phyloP scores from a whole-genome alignment of 179 eudicot species.

The Gypsophila paniculata region DNA sequence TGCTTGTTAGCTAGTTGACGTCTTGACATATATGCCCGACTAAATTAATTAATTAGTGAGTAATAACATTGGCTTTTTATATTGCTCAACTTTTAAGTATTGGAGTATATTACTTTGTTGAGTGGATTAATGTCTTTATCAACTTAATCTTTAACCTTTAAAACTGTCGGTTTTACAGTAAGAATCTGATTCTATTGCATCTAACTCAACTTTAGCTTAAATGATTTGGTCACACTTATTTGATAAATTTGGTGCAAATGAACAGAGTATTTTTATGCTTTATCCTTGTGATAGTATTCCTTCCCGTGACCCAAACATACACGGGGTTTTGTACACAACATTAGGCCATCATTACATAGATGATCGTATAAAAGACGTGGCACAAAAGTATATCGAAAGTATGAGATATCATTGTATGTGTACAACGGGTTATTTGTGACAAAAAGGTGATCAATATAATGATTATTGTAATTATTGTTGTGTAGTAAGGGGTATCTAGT shows the following conservation, averaged over 20 bases:
- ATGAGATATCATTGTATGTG: background rate
- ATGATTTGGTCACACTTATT: background rate
- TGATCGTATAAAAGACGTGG: background rate
- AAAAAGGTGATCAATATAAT: too few relatives aligned
- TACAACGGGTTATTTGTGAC: too few relatives aligned
- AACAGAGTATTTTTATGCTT: constrained; percentile 4
- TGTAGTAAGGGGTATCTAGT: too few relatives aligned
- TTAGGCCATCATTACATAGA: background rate
- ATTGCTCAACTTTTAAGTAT: too few relatives aligned
- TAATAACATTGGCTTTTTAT: too few relatives aligned
- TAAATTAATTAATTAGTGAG: too few relatives aligned
- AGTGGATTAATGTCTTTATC: constrained; percentile 8
- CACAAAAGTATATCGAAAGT: background rate
- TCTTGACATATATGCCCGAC: too few relatives aligned
- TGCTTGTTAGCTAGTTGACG: too few relatives aligned
- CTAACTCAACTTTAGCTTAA: constrained; percentile 17
- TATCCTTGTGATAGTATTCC: background rate
- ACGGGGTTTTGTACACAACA: background rate
- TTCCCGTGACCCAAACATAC: constrained; percentile 1
- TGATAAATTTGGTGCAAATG: background rate
- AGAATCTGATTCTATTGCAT: constrained; percentile 27
- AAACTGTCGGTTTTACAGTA: constrained; percentile 14
- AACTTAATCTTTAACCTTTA: constrained; percentile 7
- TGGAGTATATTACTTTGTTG: background rate
- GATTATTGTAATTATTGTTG: too few relatives aligned